Percentiles rank a stretch among this genome's conserved stretches.
These are phyloP conservation scores for Diaporthe sp. DNA, from an alignment of 2,329 filamentous ascomycete species.

Conservation along the genomic window DNA sequence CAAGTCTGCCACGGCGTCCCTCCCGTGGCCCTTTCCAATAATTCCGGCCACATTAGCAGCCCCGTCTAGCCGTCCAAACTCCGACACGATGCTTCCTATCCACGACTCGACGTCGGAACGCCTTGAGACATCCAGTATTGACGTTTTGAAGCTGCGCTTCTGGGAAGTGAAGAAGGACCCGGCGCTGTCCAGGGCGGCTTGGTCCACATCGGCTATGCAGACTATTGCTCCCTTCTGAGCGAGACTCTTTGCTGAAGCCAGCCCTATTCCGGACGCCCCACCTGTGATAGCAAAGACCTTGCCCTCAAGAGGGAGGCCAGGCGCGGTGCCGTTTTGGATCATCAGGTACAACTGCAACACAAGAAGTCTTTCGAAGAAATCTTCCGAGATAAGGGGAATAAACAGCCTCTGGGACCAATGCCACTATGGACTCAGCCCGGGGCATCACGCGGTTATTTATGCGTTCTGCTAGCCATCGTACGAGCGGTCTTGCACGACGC, in stretches of 20 bases:
- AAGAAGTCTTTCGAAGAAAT: too few species aligned
- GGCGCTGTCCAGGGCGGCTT: slow-evolving; percentile 43
- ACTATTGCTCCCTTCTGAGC: slow-evolving; percentile 49
- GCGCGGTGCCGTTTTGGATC: slow-evolving; percentile 4
- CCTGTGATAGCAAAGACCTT: slow-evolving; percentile 37
- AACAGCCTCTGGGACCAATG: background rate
- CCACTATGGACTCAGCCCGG: too few species aligned
- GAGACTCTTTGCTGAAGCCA: slow-evolving; percentile 52
- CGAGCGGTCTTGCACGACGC: background rate
- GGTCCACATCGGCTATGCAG: slow-evolving; percentile 52
- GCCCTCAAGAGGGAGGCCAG: slow-evolving; percentile 24
- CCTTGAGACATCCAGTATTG: slow-evolving; percentile 59
- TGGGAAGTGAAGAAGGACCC: slow-evolving; percentile 44
- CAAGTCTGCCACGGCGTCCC: slow-evolving; percentile 52
- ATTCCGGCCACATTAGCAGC: slow-evolving; percentile 66
- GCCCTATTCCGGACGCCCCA: slow-evolving; percentile 49
- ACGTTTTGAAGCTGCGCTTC: slow-evolving; percentile 42
- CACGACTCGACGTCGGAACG: slow-evolving; percentile 60
- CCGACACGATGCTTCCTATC: slow-evolving; percentile 57
- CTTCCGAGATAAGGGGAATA: background rate
- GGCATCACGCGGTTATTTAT: background rate
- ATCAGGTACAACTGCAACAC: background rate
- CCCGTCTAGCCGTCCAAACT: slow-evolving; percentile 63
- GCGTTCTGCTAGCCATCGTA: background rate
- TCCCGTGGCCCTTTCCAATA: slow-evolving; percentile 55